These are phyloP conservation scores for Leccinum fallax DNA, from an alignment of 1,284 basidiomycete genomes.

Conservation along the genomic window DNA sequence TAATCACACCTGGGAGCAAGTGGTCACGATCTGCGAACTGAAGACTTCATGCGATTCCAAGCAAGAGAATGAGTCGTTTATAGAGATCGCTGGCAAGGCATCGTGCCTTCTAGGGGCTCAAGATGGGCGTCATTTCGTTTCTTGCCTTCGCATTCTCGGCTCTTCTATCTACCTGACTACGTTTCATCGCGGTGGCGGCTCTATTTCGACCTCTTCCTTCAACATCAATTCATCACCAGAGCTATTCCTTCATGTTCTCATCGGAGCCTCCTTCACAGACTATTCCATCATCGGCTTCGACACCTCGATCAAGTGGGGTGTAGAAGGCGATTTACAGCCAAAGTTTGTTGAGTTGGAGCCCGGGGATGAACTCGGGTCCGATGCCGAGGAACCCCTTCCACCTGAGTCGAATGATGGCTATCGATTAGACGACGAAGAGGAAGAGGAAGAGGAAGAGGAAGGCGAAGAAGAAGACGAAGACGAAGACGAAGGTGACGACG, in stretches of 20 bases:
- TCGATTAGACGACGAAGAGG: too few species aligned
- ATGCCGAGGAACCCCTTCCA: not conserved
- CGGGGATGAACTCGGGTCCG: not conserved
- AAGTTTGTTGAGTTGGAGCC: not conserved
- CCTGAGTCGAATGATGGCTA: too few species aligned
- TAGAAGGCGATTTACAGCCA: not conserved
- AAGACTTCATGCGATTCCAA: not conserved
- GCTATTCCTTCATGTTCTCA: not conserved
- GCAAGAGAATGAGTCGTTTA: not conserved
- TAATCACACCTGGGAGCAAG: not conserved
- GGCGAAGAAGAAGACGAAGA: too few species aligned
- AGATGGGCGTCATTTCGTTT: not conserved
- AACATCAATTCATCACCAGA: not conserved
- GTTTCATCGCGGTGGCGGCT: not conserved
- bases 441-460: too few species aligned
- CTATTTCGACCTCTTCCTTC: not conserved
- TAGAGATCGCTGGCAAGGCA: not conserved
- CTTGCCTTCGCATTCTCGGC: not conserved
- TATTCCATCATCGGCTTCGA: not conserved
- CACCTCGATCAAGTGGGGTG: not conserved
- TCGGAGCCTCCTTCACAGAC: not conserved
- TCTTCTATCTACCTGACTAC: not conserved
- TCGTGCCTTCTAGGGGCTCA: not conserved
- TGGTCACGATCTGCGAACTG: conserved; percentile 1
- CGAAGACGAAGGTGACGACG: too few species aligned